phyloP scores from a whole-genome alignment of 2,329 filamentous ascomycete genomes.

The Aspergillus hiratsukae region DNA sequence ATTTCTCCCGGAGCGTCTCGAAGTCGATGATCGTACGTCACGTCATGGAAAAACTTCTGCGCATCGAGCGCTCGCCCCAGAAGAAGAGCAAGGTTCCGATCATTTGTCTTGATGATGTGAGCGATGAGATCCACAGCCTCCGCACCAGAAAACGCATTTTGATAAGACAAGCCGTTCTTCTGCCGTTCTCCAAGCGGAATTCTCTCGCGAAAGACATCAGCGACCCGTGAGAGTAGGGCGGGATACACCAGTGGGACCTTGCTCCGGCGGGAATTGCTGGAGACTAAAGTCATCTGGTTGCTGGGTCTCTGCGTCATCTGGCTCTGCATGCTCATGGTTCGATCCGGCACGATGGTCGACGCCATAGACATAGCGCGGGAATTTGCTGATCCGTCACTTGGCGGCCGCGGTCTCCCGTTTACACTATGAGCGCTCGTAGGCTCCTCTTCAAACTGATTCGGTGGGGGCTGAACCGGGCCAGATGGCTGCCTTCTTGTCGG shows the following conservation, averaged over 20 bases:
- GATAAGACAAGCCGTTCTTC: slow-evolving; percentile 96
- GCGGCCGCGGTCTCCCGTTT: slow-evolving; percentile 32
- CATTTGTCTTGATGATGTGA: slow-evolving; percentile 95
- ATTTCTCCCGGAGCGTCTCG: slow-evolving; percentile 92
- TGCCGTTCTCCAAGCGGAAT: slow-evolving; percentile 81
- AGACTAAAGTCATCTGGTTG: slow-evolving; percentile 51
- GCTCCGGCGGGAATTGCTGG: slow-evolving; percentile 57
- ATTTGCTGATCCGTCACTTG: slow-evolving; percentile 40
- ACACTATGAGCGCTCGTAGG: slow-evolving; percentile 46
- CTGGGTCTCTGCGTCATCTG: slow-evolving; percentile 47
- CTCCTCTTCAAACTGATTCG: slow-evolving; percentile 41
- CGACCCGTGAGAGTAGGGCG: slow-evolving; percentile 86
- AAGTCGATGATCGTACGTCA: slow-evolving; percentile 92
- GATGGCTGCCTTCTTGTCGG: slow-evolving; percentile 67
- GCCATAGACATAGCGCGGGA: slow-evolving; percentile 86
- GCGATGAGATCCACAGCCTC: slow-evolving; percentile 94
- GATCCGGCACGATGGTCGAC: slow-evolving; percentile 59
- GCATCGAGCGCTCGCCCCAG: slow-evolving; percentile 89
- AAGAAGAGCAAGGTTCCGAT: slow-evolving; percentile 87
- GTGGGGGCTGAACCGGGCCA: slow-evolving; percentile 32
- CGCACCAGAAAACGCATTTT: slow-evolving; percentile 91
- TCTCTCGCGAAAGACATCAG: slow-evolving; percentile 84
- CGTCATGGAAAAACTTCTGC: slow-evolving; percentile 98
- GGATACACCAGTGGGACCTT: slow-evolving; percentile 86
- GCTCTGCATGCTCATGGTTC: slow-evolving; percentile 54